phyloP scores from a whole-genome alignment of 2,329 filamentous ascomycete species.

The Arthroderma sp. region DNA sequence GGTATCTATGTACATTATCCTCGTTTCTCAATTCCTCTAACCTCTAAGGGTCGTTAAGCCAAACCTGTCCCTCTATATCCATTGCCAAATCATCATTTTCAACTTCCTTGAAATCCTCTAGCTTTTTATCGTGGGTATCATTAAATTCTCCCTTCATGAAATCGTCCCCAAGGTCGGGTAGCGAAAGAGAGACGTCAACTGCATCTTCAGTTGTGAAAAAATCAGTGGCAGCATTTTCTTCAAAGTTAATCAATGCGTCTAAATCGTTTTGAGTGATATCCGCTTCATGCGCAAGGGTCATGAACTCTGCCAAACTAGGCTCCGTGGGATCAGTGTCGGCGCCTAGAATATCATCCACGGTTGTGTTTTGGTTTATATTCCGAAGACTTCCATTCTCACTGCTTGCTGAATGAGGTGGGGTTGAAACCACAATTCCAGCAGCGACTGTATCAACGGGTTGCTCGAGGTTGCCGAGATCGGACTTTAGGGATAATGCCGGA shows the following conservation, averaged over 20 bases:
- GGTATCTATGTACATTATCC: background rate
- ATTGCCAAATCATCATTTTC: background rate
- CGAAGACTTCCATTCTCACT: conserved; percentile 30
- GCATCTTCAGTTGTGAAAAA: conserved; percentile 23
- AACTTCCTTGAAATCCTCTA: conserved; percentile 15
- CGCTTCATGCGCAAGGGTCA: conserved; percentile 34
- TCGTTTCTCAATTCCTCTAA: background rate
- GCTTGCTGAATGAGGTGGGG: conserved; percentile 32
- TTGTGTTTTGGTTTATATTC: conserved; percentile 7
- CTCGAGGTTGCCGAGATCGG: conserved; percentile 15
- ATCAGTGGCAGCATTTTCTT: conserved; percentile 29
- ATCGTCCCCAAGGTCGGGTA: conserved; percentile 4
- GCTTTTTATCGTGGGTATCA: conserved; percentile 15
- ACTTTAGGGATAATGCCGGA: background rate
- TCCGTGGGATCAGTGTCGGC: conserved; percentile 16
- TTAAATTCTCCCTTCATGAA: conserved; percentile 9
- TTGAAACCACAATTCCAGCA: conserved; percentile 25
- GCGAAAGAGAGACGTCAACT: conserved; percentile 10
- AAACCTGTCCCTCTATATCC: background rate
- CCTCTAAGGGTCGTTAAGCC: background rate
- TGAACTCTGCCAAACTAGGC: conserved; percentile 30
- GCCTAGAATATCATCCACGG: conserved; percentile 2
- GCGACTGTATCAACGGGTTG: background rate
- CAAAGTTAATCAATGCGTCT: conserved; percentile 37
- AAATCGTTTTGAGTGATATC: conserved; percentile 37